Evolutionary conservation across 2,329 filamentous ascomycete genomes (phyloP), one percentile per base, ranked within the genome.

Genomic region (Aspergillus versicolor): DNA sequence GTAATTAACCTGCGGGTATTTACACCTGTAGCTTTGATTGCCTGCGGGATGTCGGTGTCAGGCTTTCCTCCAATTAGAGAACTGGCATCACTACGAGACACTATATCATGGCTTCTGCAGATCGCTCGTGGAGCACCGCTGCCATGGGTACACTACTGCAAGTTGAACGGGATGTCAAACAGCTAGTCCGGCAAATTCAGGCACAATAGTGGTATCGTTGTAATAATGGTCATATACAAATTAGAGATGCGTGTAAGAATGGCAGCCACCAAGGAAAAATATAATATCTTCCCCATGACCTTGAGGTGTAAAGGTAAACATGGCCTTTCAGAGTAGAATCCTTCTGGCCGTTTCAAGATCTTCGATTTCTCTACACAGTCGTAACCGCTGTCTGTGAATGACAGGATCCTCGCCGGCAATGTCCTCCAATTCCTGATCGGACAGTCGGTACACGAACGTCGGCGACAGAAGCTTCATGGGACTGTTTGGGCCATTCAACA

Each of bases 401-500:
- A 64, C 64, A 0, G 68, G 65, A 21, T 84, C 81, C 65, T 90
- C 86, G 0, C 82, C 84, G 0, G 84, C 85, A 59, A 89, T 82
- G 13, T 73, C 67, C 13, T 80, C 75, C 0, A 89, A 73, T 64
- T 86, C 71, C 0, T 79, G 75, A 0, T 74, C 63, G 0, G 72
- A 75, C 52, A 89, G 71, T 0, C 65, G 59, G 17, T 80, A 70
- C 0, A 88, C 77, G 41, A 82, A 81, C 0, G 76, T 67, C 0
- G 83, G 75, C 0, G 75, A 80, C 43, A 90, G 80, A 0, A 84
- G 70, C 9, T 70, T 75, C 2, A 88, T 71, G 0, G 85, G 85
- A 5, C 81, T 81, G 0, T 75, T 61, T 0, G 76, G 65, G 0
- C 81, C 79, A 1, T 71, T 72, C 0, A 88, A 70, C 0, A 90